Evolutionary conservation across 148 eudicot species (phyloP).

Genomic region (Simmondsia chinensis): DNA sequence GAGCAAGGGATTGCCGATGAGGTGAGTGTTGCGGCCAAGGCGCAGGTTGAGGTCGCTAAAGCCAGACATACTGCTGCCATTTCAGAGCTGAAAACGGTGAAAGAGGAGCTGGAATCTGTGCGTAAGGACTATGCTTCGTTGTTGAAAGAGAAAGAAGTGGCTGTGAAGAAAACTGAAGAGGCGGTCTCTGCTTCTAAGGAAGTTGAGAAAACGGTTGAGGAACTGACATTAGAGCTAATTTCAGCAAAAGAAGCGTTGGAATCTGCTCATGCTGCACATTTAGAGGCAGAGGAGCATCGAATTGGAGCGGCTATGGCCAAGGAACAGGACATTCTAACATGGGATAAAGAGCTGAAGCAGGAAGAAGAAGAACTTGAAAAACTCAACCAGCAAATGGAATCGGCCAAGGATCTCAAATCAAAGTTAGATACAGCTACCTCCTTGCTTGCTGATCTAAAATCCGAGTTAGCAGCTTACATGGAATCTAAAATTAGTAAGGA

Average conservation of each 20-base stretch:
- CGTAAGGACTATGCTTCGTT: constrained; percentile 45
- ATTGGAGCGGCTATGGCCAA: constrained; percentile 86
- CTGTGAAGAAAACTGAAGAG: constrained; percentile 65
- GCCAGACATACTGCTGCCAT: constrained; percentile 63
- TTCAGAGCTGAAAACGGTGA: constrained; percentile 49
- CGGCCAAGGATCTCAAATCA: constrained; percentile 58
- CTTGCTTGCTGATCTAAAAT: constrained; percentile 54
- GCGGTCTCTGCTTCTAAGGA: constrained; percentile 57
- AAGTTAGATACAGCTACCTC: constrained; percentile 52
- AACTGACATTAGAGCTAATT: constrained; percentile 74
- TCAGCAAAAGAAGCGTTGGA: constrained; percentile 71
- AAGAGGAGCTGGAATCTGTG: constrained; percentile 41
- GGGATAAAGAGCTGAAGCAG: constrained; percentile 81
- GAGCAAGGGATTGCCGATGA: constrained; percentile 91
- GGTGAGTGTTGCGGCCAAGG: constrained; percentile 84
- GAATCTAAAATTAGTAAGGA: constrained; percentile 59
- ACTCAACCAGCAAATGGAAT: constrained; percentile 46
- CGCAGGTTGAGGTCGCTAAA: constrained; percentile 84
- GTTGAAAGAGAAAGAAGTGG: constrained; percentile 53
- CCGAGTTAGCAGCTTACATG: constrained; percentile 85
- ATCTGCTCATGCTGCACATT: constrained; percentile 78
- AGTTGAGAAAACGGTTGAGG: constrained; percentile 84
- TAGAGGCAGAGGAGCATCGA: constrained; percentile 93
- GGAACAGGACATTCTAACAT: constrained; percentile 66
- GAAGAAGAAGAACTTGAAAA: constrained; percentile 76